Percentiles rank a stretch among this genome's conserved stretches.
Evolutionary conservation across 768 basidiomycete genomes (phyloP).

Genomic region (Leccinum obscurum): DNA sequence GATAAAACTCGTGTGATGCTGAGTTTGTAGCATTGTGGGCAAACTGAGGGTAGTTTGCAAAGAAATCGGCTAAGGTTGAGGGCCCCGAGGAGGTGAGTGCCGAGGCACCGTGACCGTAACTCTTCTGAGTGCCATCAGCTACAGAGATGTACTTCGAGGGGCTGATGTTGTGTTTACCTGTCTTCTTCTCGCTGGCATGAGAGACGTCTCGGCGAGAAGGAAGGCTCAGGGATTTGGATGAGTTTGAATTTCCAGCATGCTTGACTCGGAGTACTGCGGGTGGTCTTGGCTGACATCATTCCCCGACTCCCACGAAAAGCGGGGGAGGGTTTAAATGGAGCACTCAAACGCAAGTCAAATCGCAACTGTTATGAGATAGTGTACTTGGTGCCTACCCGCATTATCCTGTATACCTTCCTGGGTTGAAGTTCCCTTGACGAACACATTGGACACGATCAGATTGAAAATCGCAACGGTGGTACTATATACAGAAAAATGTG

Average conservation of each 20-base stretch:
- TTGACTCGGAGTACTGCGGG: too few species aligned
- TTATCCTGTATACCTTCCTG: neutral
- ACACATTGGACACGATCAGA: neutral
- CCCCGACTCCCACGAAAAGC: too few species aligned
- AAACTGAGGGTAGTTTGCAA: neutral
- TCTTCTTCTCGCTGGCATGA: neutral
- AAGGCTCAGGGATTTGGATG: neutral
- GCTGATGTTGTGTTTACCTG: neutral
- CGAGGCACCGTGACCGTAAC: neutral
- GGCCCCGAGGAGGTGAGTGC: neutral
- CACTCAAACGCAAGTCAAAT: too few species aligned
- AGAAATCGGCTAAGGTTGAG: neutral
- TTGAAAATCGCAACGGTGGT: neutral
- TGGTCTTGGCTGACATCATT: too few species aligned
- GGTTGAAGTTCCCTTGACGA: neutral
- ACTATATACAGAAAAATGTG: neutral
- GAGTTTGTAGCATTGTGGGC: conserved; percentile 1
- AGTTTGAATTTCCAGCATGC: neutral
- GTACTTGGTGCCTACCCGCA: neutral
- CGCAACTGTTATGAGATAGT: neutral
- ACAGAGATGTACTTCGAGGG: neutral
- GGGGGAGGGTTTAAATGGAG: too few species aligned
- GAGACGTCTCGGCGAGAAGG: neutral
- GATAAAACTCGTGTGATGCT: conserved; percentile 13
- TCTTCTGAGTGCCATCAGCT: neutral